Conservation (phyloP, 768 basidiomycete genomes). For the Russula compacta region DNA sequence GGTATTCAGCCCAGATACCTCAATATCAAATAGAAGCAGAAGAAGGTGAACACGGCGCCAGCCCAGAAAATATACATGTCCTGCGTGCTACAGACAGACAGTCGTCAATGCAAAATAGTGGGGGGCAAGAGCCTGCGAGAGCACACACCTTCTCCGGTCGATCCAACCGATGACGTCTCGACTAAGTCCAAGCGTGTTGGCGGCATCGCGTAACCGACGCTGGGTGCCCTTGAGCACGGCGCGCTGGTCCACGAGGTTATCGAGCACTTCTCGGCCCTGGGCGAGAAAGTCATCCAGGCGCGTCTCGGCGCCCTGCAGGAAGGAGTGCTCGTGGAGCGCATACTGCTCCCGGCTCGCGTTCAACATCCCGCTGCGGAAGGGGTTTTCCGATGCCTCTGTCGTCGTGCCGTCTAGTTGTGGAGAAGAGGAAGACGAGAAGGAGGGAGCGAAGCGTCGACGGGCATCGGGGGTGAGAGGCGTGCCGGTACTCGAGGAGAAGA, state of each 20-base stretch:
- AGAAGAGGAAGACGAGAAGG: constrained; percentile 13
- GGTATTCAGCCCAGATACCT: constrained; percentile 60
- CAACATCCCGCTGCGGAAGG: constrained; percentile 56
- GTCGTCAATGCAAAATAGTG: not conserved
- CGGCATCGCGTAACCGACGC: constrained; percentile 74
- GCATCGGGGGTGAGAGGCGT: constrained; percentile 29
- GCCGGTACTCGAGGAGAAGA: constrained; percentile 38
- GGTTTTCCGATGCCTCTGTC: constrained; percentile 60
- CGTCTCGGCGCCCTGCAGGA: constrained; percentile 73
- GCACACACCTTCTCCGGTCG: constrained; percentile 75
- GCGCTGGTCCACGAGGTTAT: constrained; percentile 87
- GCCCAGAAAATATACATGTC: constrained; percentile 91
- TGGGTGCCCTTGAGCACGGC: constrained; percentile 95
- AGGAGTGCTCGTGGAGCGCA: constrained; percentile 82
- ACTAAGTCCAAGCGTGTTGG: constrained; percentile 90
- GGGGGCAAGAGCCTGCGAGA: constrained; percentile 10
- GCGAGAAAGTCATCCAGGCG: constrained; percentile 85
- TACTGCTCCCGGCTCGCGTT: constrained; percentile 60
- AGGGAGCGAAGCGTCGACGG: constrained; percentile 52
- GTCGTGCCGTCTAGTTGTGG: constrained; percentile 18
- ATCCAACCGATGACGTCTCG: constrained; percentile 96
- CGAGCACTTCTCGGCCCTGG: constrained; percentile 85
- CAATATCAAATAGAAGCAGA: constrained; percentile 93
- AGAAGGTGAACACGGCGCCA: constrained; percentile 79
- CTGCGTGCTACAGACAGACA: constrained; percentile 54